Conservation (phyloP, 208 protist genomes). For the Vickermania spadyakhi region DNA sequence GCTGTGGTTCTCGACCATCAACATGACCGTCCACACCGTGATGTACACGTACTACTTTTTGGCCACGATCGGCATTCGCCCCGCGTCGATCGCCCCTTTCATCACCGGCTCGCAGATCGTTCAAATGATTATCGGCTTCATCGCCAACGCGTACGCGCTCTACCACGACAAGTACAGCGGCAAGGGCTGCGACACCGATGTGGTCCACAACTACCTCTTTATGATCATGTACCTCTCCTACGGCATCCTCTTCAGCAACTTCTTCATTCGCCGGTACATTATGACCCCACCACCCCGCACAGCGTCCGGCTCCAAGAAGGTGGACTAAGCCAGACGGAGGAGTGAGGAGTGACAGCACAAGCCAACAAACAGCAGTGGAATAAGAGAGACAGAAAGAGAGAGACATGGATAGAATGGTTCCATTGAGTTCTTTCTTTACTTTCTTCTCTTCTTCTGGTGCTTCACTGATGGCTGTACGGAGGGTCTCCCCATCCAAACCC, state of each 20-base stretch:
- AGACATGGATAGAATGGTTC: not conserved
- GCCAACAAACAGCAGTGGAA: not conserved
- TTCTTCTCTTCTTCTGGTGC: no score
- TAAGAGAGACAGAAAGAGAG: slow-evolving; percentile 8
- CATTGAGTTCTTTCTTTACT: no score
- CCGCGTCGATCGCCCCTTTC: slow-evolving; percentile 59
- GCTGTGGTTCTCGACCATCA: slow-evolving; percentile 86
- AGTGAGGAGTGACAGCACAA: not conserved
- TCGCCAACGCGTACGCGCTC: not conserved
- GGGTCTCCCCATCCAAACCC: not conserved
- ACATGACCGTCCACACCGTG: slow-evolving; percentile 89
- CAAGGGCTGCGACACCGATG: not conserved
- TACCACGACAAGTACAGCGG: slow-evolving; percentile 1
- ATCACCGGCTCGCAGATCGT: slow-evolving; percentile 85
- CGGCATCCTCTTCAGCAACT: slow-evolving; percentile 21
- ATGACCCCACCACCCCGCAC: not conserved
- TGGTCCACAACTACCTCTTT: not conserved
- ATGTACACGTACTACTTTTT: slow-evolving; percentile 95
- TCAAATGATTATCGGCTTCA: slow-evolving; percentile 84
- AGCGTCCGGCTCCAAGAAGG: not conserved
- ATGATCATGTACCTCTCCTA: slow-evolving; percentile 40
- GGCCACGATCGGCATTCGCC: slow-evolving; percentile 44
- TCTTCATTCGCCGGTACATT: slow-evolving; percentile 8
- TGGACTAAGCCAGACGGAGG: not conserved
- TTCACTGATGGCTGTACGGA: no score